These are phyloP conservation scores for Aspergillus neoniger DNA, from an alignment of 2,329 filamentous ascomycete genomes.

Conservation along the genomic window DNA sequence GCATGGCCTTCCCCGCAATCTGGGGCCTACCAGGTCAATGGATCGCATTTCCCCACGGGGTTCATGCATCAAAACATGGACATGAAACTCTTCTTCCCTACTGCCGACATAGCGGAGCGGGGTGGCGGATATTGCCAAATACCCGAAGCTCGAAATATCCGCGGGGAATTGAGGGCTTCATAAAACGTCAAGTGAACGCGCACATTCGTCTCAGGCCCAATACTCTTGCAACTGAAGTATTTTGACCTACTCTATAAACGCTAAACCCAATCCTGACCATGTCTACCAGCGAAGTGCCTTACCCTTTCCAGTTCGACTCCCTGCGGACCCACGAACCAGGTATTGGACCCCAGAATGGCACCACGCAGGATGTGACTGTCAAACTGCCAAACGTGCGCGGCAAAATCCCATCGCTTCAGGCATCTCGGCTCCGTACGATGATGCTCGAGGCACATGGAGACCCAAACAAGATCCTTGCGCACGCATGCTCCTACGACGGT, in stretches of 20 bases:
- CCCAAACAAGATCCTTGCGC: slow-evolving; percentile 48
- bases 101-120: not conserved
- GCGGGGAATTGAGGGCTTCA: not conserved
- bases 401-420: slow-evolving; percentile 41
- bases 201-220: no score
- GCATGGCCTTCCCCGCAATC: not conserved
- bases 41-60: not conserved
- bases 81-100: not conserved
- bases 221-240: no score
- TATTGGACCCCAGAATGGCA: not conserved
- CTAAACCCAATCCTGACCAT: not conserved
- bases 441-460: slow-evolving; percentile 42
- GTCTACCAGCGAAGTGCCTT: not conserved
- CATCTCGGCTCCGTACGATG: slow-evolving; percentile 33
- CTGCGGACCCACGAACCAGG: not conserved
- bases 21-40: not conserved
- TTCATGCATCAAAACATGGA: not conserved
- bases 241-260: no score
- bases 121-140: not conserved
- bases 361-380: not conserved
- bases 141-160: not conserved
- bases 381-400: slow-evolving; percentile 37
- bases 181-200: no score
- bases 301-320: not conserved
- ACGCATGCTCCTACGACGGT: slow-evolving; percentile 48